phyloP scores from a whole-genome alignment of 352 stramenopile genomes.

The Globisporangium megalacanthum region DNA sequence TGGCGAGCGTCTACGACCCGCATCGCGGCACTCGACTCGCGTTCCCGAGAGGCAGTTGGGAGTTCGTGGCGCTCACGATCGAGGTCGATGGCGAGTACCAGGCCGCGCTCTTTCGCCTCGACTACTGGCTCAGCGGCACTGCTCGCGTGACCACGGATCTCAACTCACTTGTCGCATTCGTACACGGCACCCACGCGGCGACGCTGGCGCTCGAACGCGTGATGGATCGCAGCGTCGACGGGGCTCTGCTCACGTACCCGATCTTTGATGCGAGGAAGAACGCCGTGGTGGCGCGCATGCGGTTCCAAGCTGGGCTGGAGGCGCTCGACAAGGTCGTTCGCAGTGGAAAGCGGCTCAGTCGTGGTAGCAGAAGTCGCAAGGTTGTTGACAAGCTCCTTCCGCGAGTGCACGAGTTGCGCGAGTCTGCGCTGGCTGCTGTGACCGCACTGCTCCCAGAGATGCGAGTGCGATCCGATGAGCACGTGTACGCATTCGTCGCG shows the following conservation, averaged over 20 bases:
- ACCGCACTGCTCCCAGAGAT: constrained; percentile 19
- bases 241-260: constrained; percentile 31
- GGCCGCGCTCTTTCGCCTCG: constrained; percentile 27
- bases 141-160: constrained; percentile 17
- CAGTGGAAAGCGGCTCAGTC: background rate
- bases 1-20: background rate
- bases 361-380: background rate
- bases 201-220: constrained; percentile 17
- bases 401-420: background rate
- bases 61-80: constrained; percentile 46
- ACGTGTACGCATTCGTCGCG: constrained; percentile 9
- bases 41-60: constrained; percentile 39
- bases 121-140: constrained; percentile 31
- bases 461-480: constrained; percentile 16
- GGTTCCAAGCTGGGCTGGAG: constrained; percentile 26
- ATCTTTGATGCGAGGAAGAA: constrained; percentile 51
- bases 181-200: constrained; percentile 22
- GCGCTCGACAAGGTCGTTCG: constrained; percentile 3
- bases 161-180: constrained; percentile 24
- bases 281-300: constrained; percentile 36
- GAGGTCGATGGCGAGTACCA: constrained; percentile 52
- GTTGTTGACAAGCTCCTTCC: constrained; percentile 6
- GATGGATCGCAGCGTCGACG: background rate
- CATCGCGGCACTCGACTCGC: constrained; percentile 1
- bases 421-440: constrained; percentile 11